Conservation (phyloP, 208 protist genomes). For the Crithidia acanthocephali region DNA sequence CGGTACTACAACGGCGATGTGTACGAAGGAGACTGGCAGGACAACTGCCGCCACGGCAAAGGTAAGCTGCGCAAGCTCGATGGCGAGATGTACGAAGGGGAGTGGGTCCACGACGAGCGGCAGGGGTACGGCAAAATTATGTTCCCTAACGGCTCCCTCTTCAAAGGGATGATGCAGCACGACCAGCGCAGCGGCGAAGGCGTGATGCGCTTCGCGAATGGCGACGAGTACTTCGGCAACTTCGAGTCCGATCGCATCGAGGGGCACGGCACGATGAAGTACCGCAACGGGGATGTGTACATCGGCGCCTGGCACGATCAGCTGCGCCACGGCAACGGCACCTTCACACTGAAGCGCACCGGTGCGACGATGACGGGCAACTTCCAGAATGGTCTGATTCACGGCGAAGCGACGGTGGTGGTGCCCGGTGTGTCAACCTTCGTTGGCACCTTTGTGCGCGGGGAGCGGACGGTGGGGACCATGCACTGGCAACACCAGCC, state of each 20-base stretch:
- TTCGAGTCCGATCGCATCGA: slow-evolving; percentile 69
- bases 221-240: slow-evolving; percentile 87
- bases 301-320: slow-evolving; percentile 85
- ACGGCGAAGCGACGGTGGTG: slow-evolving; percentile 75
- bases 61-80: slow-evolving; percentile 42
- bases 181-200: slow-evolving; percentile 81
- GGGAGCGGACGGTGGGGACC: slow-evolving; percentile 77
- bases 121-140: slow-evolving; percentile 76
- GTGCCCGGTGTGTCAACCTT: slow-evolving; percentile 75
- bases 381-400: slow-evolving; percentile 89
- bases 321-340: slow-evolving; percentile 86
- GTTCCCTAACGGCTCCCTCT: slow-evolving; percentile 68
- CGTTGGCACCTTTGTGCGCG: slow-evolving; percentile 76
- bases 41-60: slow-evolving; percentile 74
- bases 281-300: slow-evolving; percentile 85
- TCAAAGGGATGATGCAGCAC: slow-evolving; percentile 71
- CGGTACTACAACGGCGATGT: slow-evolving; percentile 77
- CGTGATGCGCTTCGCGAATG: slow-evolving; percentile 77
- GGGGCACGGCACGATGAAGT: slow-evolving; percentile 79
- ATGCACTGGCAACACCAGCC: slow-evolving; percentile 65
- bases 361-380: slow-evolving; percentile 69
- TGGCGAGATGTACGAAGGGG: slow-evolving; percentile 77
- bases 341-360: slow-evolving; percentile 79
- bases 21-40: slow-evolving; percentile 83
- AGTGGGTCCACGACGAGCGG: slow-evolving; percentile 72